phyloP scores from a whole-genome alignment of 2,329 filamentous ascomycete genomes.

The Rutstroemia sp. region DNA sequence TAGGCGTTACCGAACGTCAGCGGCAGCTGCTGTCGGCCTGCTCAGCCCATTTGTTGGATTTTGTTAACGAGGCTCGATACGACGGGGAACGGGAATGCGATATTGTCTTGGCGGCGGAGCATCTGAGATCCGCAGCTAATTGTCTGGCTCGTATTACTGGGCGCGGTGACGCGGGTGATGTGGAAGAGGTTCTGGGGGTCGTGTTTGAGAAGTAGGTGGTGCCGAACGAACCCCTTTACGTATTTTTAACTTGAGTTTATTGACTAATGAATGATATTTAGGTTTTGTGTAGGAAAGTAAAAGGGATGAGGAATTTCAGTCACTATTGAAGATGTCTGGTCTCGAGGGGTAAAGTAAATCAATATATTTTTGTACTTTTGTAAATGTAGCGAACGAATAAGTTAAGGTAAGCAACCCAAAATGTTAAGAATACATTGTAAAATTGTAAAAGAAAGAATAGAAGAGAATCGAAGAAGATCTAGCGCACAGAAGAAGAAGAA shows the following conservation, averaged over 20 bases:
- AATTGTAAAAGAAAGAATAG: neutral
- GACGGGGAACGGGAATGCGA: slow-evolving; percentile 51
- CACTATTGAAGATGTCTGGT: neutral
- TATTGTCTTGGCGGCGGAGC: slow-evolving; percentile 84
- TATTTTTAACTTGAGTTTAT: neutral
- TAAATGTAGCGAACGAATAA: neutral
- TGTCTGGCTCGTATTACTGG: slow-evolving; percentile 84
- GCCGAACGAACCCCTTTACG: too few species aligned
- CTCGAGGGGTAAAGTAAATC: too few species aligned
- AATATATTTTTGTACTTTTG: too few species aligned
- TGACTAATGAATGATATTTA: slow-evolving; percentile 10
- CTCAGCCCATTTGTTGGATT: slow-evolving; percentile 62
- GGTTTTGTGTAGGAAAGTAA: slow-evolving; percentile 28
- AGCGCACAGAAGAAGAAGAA: neutral
- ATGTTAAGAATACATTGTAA: too few species aligned
- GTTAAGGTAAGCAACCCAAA: too few species aligned
- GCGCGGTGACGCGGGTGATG: slow-evolving; percentile 74
- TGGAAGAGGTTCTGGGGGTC: slow-evolving; percentile 91
- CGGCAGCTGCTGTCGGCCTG: slow-evolving; percentile 72
- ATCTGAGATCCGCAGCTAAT: slow-evolving; percentile 72
- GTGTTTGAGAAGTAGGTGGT: slow-evolving; percentile 81
- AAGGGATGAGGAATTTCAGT: neutral
- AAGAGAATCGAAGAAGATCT: neutral
- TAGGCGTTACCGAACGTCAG: slow-evolving; percentile 88
- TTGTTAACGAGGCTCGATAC: slow-evolving; percentile 50